Evolutionary conservation across 2,329 filamentous ascomycete genomes (phyloP).

Genomic region (Aspergillus ochraceoroseus): DNA sequence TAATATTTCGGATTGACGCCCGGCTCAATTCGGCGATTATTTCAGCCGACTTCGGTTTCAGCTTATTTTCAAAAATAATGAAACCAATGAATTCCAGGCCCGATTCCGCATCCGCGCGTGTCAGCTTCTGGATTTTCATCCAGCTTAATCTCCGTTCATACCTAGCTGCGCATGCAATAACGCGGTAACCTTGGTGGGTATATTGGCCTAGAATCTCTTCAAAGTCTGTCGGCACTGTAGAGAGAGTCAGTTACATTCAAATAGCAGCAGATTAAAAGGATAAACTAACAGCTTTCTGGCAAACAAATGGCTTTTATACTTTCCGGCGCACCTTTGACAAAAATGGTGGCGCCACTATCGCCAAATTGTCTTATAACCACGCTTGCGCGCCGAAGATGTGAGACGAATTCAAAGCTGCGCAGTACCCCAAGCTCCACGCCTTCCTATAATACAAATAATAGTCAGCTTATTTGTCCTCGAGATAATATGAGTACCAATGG

Average conservation of each 20-base stretch:
- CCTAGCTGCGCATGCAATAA: conserved; percentile 91
- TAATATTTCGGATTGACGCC: conserved; percentile 82
- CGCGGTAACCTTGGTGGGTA: conserved; percentile 91
- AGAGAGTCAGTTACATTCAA: neutral
- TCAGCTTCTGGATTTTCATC: conserved; percentile 94
- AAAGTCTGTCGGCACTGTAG: conserved; percentile 73
- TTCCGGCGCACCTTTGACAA: conserved; percentile 94
- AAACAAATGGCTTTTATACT: conserved; percentile 92
- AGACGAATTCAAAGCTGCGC: conserved; percentile 90
- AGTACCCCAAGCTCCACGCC: conserved; percentile 83
- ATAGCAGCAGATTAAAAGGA: conserved; percentile 22
- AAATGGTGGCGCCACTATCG: conserved; percentile 76
- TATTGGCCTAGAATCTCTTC: conserved; percentile 85
- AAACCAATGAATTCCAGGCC: conserved; percentile 86
- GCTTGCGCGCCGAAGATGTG: conserved; percentile 83
- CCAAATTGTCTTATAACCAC: conserved; percentile 88
- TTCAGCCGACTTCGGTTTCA: conserved; percentile 78
- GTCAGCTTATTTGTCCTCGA: neutral
- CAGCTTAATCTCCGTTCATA: conserved; percentile 83
- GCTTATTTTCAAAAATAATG: conserved; percentile 97
- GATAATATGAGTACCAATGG: no score
- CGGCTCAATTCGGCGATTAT: conserved; percentile 76
- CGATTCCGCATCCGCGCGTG: conserved; percentile 75
- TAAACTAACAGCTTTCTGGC: conserved; percentile 65
- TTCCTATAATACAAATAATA: conserved; percentile 18